phyloP scores from a whole-genome alignment of 495 filamentous ascomycete species.

The Lepidopterella palustris region DNA sequence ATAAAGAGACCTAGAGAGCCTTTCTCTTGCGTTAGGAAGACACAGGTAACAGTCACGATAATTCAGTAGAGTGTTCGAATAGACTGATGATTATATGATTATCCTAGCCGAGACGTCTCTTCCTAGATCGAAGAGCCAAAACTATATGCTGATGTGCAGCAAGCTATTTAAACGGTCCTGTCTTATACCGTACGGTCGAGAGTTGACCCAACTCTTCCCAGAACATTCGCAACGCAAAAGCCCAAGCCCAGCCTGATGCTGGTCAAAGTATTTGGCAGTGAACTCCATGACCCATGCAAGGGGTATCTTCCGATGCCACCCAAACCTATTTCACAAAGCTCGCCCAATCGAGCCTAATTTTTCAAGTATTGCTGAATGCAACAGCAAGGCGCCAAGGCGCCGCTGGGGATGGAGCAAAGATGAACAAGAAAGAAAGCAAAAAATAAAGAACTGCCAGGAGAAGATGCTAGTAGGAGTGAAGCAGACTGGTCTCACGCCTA shows the following conservation, averaged over 20 bases:
- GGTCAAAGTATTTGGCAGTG: not conserved
- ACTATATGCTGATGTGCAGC: not conserved
- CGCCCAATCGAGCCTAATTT: not conserved
- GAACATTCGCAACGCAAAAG: not conserved
- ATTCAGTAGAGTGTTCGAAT: too few relatives aligned
- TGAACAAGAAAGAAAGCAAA: slow-evolving; percentile 6
- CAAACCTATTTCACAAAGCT: slow-evolving; percentile 5
- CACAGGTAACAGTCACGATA: too few relatives aligned
- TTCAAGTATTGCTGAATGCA: not conserved
- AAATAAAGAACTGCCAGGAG: not conserved
- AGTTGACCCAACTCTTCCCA: not conserved
- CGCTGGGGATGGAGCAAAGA: not conserved
- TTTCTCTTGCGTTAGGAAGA: too few relatives aligned
- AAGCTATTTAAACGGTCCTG: not conserved
- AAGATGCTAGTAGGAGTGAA: not conserved
- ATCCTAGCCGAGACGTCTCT: not conserved
- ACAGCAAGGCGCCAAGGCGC: not conserved
- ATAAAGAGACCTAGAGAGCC: too few relatives aligned
- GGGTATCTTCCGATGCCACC: slow-evolving; percentile 25
- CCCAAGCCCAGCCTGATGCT: not conserved
- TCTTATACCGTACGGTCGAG: too few relatives aligned
- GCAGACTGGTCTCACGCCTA: not conserved
- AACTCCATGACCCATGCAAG: slow-evolving; percentile 24
- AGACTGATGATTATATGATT: too few relatives aligned
- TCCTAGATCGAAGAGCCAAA: not conserved